Conservation (phyloP, 2,329 filamentous ascomycete species). For the Dothideomycetidae sp. region DNA sequence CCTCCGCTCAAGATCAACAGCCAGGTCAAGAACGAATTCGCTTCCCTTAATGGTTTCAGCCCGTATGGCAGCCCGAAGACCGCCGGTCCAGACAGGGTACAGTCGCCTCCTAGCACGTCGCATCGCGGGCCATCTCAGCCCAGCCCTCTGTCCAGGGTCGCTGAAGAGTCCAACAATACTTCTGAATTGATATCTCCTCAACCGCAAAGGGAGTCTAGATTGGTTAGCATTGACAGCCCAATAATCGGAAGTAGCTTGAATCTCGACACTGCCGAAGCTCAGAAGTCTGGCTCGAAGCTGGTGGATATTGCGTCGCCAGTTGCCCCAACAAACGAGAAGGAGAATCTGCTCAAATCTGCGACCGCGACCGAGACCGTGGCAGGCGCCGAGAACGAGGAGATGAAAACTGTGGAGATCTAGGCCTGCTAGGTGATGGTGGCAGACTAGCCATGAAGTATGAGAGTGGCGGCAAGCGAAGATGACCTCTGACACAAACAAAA, state of each 20-base stretch:
- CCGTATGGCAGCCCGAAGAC: conserved; percentile 52
- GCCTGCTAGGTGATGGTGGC: too few relatives aligned
- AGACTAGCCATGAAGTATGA: too few relatives aligned
- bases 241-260: conserved; percentile 12
- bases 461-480: too few relatives aligned
- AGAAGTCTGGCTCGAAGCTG: conserved; percentile 11
- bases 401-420: conserved; percentile 36
- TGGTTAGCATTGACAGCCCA: conserved; percentile 8
- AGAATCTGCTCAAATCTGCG: conserved; percentile 14
- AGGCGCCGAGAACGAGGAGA: conserved; percentile 23
- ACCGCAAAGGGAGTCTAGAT: conserved; percentile 2
- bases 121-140: conserved; percentile 2
- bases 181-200: background rate
- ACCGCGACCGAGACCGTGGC: conserved; percentile 12
- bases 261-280: conserved; percentile 10
- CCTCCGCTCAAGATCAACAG: conserved; percentile 32
- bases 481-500: too few relatives aligned
- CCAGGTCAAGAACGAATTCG: conserved; percentile 38
- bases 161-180: conserved; percentile 43
- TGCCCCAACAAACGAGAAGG: conserved; percentile 24
- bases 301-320: conserved; percentile 22
- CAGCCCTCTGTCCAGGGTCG: conserved; percentile 59
- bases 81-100: conserved; percentile 24
- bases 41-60: conserved; percentile 34
- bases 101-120: conserved; percentile 1